Percentiles rank a stretch among this genome's conserved stretches.
Conservation (phyloP, 1,284 basidiomycete species). For the Ustilago nuda region DNA sequence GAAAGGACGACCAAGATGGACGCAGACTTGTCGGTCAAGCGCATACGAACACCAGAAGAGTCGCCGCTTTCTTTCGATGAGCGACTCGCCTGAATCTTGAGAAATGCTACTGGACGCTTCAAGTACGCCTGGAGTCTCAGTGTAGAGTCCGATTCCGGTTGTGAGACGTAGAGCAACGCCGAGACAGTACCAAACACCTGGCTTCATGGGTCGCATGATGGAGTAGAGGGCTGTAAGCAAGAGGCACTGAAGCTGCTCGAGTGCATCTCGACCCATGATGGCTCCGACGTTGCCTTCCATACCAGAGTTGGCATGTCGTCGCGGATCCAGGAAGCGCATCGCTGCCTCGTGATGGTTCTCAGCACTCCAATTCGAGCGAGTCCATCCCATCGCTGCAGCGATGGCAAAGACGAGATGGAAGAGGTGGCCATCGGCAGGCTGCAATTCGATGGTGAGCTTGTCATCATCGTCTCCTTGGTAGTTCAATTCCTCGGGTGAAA, state of each 20-base stretch:
- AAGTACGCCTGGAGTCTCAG: constrained; percentile 36
- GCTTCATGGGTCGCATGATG: constrained; percentile 53
- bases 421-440: constrained; percentile 51
- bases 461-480: constrained; percentile 27
- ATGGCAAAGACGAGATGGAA: constrained; percentile 55
- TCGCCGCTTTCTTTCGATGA: constrained; percentile 41
- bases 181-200: constrained; percentile 52
- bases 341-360: constrained; percentile 56
- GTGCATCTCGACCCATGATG: constrained; percentile 49
- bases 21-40: constrained; percentile 50
- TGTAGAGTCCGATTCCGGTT: constrained; percentile 48
- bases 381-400: constrained; percentile 52
- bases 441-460: constrained; percentile 42
- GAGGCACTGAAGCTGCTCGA: constrained; percentile 52
- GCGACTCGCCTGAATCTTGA: constrained; percentile 34
- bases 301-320: constrained; percentile 18
- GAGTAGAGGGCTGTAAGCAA: constrained; percentile 51
- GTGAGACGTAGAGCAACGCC: constrained; percentile 49
- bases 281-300: constrained; percentile 49
- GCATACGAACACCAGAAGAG: constrained; percentile 55
- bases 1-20: constrained; percentile 49
- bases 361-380: constrained; percentile 44
- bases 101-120: constrained; percentile 20
- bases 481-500: constrained; percentile 16
- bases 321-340: constrained; percentile 46